Conservation (phyloP, 2,329 filamentous ascomycete genomes). For the Colletotrichum siamense region DNA sequence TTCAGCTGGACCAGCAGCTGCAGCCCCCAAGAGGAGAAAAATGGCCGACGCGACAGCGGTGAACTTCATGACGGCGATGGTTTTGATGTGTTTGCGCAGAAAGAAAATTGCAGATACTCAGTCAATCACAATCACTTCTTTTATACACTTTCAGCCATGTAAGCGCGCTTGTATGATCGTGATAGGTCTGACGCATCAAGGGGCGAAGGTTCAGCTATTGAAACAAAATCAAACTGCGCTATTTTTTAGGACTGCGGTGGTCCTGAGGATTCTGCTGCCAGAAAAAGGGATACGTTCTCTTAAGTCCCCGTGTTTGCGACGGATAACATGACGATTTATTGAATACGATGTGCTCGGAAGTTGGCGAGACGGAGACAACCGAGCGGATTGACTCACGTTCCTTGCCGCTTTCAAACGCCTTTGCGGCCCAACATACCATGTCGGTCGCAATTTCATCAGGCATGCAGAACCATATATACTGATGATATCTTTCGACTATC, state of each 20-base stretch:
- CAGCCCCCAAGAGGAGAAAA: background rate
- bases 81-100: background rate
- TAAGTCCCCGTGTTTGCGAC: background rate
- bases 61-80: background rate
- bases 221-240: background rate
- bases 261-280: background rate
- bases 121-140: background rate
- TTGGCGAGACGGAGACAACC: background rate
- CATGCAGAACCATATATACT: rapidly evolving
- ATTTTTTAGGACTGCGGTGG: rapidly evolving
- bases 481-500: too few relatives aligned
- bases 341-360: background rate
- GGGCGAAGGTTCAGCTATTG: background rate
- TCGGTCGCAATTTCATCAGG: background rate
- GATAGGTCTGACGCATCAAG: background rate
- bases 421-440: background rate
- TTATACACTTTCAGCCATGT: background rate
- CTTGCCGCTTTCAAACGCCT: background rate
- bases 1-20: background rate
- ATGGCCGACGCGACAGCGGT: background rate
- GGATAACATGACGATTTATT: rapidly evolving
- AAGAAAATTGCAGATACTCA: rapidly evolving
- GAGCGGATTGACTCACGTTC: background rate
- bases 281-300: rapidly evolving
- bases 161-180: background rate